phyloP scores from a whole-genome alignment of 805 yeast genomes.

The Sugiyamaella chiloensis region DNA sequence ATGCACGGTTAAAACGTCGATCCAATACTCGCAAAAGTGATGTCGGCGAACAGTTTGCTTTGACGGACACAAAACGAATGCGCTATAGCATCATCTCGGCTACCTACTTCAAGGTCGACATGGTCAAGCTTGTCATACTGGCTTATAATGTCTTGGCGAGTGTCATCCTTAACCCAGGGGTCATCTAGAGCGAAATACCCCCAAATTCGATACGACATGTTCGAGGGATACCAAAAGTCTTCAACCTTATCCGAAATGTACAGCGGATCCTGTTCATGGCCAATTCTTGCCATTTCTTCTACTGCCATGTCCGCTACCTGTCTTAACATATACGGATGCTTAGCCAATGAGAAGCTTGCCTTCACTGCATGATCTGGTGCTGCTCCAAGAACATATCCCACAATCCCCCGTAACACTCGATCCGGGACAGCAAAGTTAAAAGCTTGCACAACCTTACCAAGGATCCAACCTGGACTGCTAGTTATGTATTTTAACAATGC shows the following conservation, averaged over 20 bases:
- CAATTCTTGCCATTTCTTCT: conserved; percentile 56
- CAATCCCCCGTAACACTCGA: conserved; percentile 28
- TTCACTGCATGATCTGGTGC: conserved; percentile 19
- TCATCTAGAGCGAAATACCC: conserved; percentile 55
- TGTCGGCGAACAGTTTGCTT: conserved; percentile 44
- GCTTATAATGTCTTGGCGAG: conserved; percentile 44
- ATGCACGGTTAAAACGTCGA: conserved; percentile 5
- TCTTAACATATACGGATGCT: conserved; percentile 43
- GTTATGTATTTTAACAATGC: conserved; percentile 26
- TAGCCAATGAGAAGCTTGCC: conserved; percentile 41
- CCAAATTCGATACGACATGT: conserved; percentile 44
- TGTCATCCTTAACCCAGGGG: conserved; percentile 59
- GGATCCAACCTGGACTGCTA: conserved; percentile 18
- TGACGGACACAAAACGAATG: conserved; percentile 64
- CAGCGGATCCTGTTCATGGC: conserved; percentile 35
- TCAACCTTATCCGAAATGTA: conserved; percentile 26
- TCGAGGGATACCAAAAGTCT: conserved; percentile 48
- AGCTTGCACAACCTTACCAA: conserved; percentile 14
- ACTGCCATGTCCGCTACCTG: conserved; percentile 57
- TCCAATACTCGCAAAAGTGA: conserved; percentile 6
- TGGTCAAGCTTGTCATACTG: conserved; percentile 36
- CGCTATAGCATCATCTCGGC: conserved; percentile 38
- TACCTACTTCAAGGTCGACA: conserved; percentile 32
- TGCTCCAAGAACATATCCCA: conserved; percentile 31
- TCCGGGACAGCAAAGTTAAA: conserved; percentile 17